Evolutionary conservation across 2,329 filamentous ascomycete species (phyloP), one percentile per base, ranked within the genome.

Genomic region (Acrocalymma vagum): DNA sequence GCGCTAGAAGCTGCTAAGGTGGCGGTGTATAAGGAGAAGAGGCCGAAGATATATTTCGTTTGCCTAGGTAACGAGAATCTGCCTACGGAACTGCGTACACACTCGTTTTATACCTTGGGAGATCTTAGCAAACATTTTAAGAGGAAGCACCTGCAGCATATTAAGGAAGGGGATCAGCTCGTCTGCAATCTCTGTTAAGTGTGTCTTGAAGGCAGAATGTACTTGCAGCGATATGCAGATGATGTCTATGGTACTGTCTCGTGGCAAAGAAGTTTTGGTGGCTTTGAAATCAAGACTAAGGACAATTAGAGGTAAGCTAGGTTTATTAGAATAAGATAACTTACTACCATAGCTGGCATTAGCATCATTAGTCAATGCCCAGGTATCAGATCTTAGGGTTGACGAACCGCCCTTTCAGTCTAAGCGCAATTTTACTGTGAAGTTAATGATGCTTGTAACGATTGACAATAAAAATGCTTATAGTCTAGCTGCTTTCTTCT

Each of bases 71-170:
- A 51, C 31, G 2, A 36, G 15, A 33, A 25, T 25, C 39, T 48
- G 11, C 45, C 27, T n/a, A 42, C 18, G n/a, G 29, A 45, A 38
- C 16, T 9, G 22, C 46, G 42, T 21, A 36, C 13, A 26, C 28
- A 45, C 29, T 29, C 11, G 16, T 49, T 45, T 21, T 13, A 29
- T 29, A 35, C 37, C 29, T 27, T 13, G 29, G 38, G 38, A 3
- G 32, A 42, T 32, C 33, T 49, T 14, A 45, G 32, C 30, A 49
- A 38, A 39, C 38, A 49, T 45, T 49, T 49, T 21, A 34, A 40
- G 29, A 33, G n/a, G n/a, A n/a, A n/a, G n/a, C n/a, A n/a, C n/a
- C n/a, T 45, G 14, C 2, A 26, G 14, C 9, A 36, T 7, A 45
- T 45, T 14, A 45, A 41, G 18, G 27, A 32, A 28, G 34, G 23